Conservation (phyloP, 495 filamentous ascomycete genomes). For the Penicillium taxi region DNA sequence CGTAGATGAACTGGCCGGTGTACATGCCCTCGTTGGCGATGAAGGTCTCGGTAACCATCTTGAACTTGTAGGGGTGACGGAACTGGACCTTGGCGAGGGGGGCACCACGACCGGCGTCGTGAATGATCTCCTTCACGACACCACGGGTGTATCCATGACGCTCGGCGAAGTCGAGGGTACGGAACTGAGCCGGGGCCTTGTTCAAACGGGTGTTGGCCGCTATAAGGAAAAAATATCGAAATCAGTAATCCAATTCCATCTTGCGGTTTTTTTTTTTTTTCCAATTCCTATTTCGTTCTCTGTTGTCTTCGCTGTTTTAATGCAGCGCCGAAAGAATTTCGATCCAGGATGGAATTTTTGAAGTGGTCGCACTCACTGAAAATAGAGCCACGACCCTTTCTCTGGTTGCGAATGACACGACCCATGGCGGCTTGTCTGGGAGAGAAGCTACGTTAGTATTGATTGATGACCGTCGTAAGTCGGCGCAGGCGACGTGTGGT, state of each 20-base stretch:
- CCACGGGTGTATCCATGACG: conserved; percentile 94
- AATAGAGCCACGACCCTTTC: conserved; percentile 96
- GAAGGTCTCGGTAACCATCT: conserved; percentile 89
- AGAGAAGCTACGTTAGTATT: conserved; percentile 35
- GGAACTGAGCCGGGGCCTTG: conserved; percentile 88
- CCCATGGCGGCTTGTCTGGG: conserved; percentile 53
- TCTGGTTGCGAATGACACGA: conserved; percentile 92
- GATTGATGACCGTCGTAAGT: conserved; percentile 19
- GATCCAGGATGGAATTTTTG: conserved; percentile 15
- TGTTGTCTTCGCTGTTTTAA: conserved; percentile 10
- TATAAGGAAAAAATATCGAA: conserved; percentile 28
- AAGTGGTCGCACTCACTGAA: conserved; percentile 67
- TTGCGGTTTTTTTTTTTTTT: conserved; percentile 13
- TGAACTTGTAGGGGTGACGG: conserved; percentile 88
- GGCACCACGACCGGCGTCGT: conserved; percentile 96
- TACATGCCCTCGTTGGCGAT: conserved; percentile 99
- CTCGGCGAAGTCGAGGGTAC: conserved; percentile 89
- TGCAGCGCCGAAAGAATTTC: conserved; percentile 10
- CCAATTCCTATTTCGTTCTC: conserved; percentile 1
- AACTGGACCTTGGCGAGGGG: conserved; percentile 93
- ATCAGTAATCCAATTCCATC: conserved; percentile 35
- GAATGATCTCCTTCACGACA: conserved; percentile 97
- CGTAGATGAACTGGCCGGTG: conserved; percentile 99
- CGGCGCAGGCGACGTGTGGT: conserved; percentile 22
- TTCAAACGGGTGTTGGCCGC: conserved; percentile 84